Percentiles rank a stretch among this genome's conserved stretches.
These are phyloP conservation scores for Komagataella mondaviorum DNA, from an alignment of 805 yeast species.

Conservation along the genomic window DNA sequence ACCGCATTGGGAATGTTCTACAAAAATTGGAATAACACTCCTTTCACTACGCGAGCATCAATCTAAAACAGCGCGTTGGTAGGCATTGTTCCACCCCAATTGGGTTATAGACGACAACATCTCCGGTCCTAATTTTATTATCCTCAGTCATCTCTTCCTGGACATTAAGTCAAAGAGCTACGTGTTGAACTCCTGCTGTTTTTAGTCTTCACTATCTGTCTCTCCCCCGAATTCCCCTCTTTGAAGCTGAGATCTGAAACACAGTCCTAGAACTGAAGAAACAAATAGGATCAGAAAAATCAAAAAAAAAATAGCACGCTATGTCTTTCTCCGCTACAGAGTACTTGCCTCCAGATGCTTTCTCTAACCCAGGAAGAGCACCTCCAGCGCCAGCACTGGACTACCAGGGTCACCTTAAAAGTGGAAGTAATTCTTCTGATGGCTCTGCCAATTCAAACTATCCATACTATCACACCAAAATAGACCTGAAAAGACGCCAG, in stretches of 20 bases:
- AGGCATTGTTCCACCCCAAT: neutral
- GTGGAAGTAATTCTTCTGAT: slow-evolving; percentile 17
- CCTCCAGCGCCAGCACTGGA: slow-evolving; percentile 31
- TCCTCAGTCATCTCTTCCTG: neutral
- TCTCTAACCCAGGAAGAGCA: slow-evolving; percentile 42
- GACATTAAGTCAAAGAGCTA: neutral
- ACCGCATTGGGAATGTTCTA: neutral
- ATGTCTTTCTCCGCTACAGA: slow-evolving; percentile 35
- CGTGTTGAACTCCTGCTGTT: neutral
- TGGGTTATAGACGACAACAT: neutral
- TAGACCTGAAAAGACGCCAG: slow-evolving; percentile 23
- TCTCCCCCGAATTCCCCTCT: neutral
- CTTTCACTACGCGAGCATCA: neutral
- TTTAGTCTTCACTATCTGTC: neutral
- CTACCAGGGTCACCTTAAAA: slow-evolving; percentile 17
- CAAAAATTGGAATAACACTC: neutral
- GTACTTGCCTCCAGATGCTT: slow-evolving; percentile 28
- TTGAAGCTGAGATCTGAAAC: neutral
- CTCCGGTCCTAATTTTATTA: neutral
- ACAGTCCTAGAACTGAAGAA: neutral
- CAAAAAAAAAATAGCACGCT: neutral
- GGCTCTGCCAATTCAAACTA: slow-evolving; percentile 11
- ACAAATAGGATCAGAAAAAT: neutral
- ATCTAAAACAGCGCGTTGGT: neutral
- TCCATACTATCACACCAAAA: slow-evolving; percentile 16